Percentiles rank a stretch among this genome's conserved stretches.
Conservation (phyloP, 2,329 filamentous ascomycete species). For the Neofusicoccum cordaticola region DNA sequence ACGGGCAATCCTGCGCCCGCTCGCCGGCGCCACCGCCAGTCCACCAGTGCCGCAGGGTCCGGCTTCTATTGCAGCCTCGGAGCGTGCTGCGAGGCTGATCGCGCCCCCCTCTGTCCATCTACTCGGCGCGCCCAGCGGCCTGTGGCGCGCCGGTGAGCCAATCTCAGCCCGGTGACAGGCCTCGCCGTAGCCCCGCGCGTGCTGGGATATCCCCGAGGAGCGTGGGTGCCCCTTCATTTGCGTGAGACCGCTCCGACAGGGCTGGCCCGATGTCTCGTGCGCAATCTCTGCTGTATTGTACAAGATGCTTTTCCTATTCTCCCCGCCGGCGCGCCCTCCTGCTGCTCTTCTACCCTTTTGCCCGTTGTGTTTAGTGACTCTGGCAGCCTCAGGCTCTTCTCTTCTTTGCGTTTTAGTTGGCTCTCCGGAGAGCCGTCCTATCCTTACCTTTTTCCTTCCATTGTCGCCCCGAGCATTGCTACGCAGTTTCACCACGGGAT, state of each 20-base stretch:
- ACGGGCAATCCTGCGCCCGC: conserved; percentile 1
- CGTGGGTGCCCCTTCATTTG: conserved; percentile 17
- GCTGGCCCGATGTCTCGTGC: conserved; percentile 12
- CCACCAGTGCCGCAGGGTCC: not conserved
- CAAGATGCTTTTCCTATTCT: not conserved
- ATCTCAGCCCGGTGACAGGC: not conserved
- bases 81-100: conserved; percentile 9
- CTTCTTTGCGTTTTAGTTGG: conserved; percentile 30
- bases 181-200: not conserved
- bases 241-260: conserved; percentile 15
- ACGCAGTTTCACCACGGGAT: conserved; percentile 26
- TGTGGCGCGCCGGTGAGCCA: not conserved
- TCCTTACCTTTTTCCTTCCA: conserved; percentile 31
- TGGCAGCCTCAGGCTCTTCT: conserved; percentile 17
- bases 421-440: conserved; percentile 40
- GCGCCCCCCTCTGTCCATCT: not conserved
- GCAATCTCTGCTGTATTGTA: not conserved
- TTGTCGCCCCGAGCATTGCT: conserved; percentile 24
- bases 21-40: not conserved
- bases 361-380: conserved; percentile 8
- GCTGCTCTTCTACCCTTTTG: conserved; percentile 23
- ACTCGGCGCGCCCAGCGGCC: not conserved
- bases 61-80: conserved; percentile 11
- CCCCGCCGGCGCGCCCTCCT: conserved; percentile 15
- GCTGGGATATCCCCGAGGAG: conserved; percentile 11